Conservation (phyloP, 1,284 basidiomycete species). For the Anthracocystis setariae region DNA sequence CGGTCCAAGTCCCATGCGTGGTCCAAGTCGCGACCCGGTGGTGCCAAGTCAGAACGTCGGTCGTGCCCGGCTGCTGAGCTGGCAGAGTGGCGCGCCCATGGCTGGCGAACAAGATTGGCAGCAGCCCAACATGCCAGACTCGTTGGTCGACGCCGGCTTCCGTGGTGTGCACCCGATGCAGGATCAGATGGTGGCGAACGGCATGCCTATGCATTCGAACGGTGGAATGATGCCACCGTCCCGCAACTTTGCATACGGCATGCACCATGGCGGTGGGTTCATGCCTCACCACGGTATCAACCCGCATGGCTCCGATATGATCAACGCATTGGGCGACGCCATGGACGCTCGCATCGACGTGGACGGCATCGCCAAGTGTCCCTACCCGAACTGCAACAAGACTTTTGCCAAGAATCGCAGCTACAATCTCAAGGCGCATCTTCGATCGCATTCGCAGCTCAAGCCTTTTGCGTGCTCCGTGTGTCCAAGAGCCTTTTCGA, state of each 20-base stretch:
- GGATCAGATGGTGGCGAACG: constrained; percentile 15
- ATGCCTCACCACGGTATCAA: constrained; percentile 36
- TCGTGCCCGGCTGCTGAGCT: constrained; percentile 43
- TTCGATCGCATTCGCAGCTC: constrained; percentile 60
- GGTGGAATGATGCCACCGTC: constrained; percentile 42
- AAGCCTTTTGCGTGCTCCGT: constrained; percentile 64
- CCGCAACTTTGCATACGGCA: constrained; percentile 27
- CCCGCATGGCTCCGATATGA: constrained; percentile 45
- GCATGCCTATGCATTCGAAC: constrained; percentile 23
- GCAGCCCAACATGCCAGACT: constrained; percentile 22
- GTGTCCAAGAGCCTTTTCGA: constrained; percentile 63
- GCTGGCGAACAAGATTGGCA: constrained; percentile 33
- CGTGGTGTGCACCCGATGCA: constrained; percentile 11
- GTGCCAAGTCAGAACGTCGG: constrained; percentile 44
- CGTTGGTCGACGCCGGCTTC: constrained; percentile 11
- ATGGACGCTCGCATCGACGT: constrained; percentile 57
- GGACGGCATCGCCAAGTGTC: constrained; percentile 59
- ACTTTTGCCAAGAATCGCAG: constrained; percentile 63
- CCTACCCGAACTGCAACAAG: constrained; percentile 62
- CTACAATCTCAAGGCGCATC: constrained; percentile 64
- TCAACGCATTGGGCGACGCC: constrained; percentile 56
- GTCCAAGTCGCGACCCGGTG: constrained; percentile 29
- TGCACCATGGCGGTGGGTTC: constrained; percentile 24
- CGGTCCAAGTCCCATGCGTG: constrained; percentile 12
- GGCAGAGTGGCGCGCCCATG: constrained; percentile 28